Evolutionary conservation across 1,284 basidiomycete genomes (phyloP), one percentile per base, ranked within the genome.

Genomic region (Moniliella sp.): DNA sequence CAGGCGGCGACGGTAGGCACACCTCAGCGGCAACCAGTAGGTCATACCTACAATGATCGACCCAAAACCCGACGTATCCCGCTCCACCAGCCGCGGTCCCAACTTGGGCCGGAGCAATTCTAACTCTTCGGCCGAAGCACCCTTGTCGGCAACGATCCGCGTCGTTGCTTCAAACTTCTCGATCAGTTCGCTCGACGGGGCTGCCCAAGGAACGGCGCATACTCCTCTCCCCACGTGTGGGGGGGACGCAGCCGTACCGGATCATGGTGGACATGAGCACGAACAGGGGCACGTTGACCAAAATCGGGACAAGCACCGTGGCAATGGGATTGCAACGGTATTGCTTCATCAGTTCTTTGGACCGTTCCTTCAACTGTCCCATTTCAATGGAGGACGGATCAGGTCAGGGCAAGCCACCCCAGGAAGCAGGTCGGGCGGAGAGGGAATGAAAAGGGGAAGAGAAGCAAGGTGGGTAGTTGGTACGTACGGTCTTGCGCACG

Each of bases 281-380:
- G 31, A 57, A 57, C 10, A 53, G 39, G 2, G 54, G 54, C 14
- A 57, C 37, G 18, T 44, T 41, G 23, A 53, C 37, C 9, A 42
- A 38, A 4, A 52, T 36, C 3, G 54, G 53, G 2, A 40, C 39
- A n/a, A 50, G 12, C 21, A 50, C 43, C 0, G 48, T 45, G 4
- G 44, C 43, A 7, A 45, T 15, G 1, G 54, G 54, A 3, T 46
- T 45, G 14, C 46, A 54, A 13, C 47, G 39, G 37, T 55, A 42
- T 27, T 46, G 38, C 13, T 31, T 23, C 0, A 48, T 27, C 23
- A 57, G 33, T 14, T 40, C 33, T n/a, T 40, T 32, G 21, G 52
- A 42, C n/a, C 46, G 34, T 2, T 39, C 35, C 18, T 39, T 40
- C 12, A 54, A 34, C 36, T 37, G 25, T 13, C 15, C 12, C 14